Conservation (phyloP, 805 yeast species). For the Saturnispora besseyi region DNA sequence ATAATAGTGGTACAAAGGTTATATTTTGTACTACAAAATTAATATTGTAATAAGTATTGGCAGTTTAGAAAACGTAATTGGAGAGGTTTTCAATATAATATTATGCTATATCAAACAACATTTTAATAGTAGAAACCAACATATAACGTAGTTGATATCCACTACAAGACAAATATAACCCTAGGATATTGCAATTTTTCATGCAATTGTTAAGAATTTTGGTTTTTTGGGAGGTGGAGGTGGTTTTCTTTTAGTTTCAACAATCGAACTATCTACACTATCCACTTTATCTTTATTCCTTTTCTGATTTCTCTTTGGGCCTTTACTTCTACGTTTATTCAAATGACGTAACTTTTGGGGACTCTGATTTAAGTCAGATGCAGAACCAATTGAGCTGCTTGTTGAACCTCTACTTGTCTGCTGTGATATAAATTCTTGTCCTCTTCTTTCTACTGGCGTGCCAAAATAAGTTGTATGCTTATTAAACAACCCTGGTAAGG, state of each 20-base stretch:
- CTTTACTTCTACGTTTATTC: slow-evolving; percentile 39
- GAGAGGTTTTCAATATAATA: too few relatives aligned
- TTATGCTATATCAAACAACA: too few relatives aligned
- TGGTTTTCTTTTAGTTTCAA: neutral
- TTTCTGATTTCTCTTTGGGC: slow-evolving; percentile 45
- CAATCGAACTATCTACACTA: neutral
- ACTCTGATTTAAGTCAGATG: slow-evolving; percentile 16
- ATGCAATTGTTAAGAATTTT: neutral
- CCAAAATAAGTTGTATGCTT: neutral
- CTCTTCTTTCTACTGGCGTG: neutral
- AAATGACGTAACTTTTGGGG: slow-evolving; percentile 33
- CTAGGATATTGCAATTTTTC: neutral
- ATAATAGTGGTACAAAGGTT: too few relatives aligned
- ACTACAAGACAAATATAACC: too few relatives aligned
- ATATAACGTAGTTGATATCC: too few relatives aligned
- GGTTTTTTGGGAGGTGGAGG: neutral
- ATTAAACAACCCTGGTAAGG: slow-evolving; percentile 3
- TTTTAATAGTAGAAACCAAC: too few relatives aligned
- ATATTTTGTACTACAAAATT: too few relatives aligned
- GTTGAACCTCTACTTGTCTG: neutral
- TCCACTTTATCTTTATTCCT: slow-evolving; percentile 11
- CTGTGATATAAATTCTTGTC: too few relatives aligned
- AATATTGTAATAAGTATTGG: too few relatives aligned
- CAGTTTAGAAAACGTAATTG: too few relatives aligned
- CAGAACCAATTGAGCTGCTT: slow-evolving; percentile 3